Conservation (phyloP, 2,329 filamentous ascomycete species). For the Penicillium freii region DNA sequence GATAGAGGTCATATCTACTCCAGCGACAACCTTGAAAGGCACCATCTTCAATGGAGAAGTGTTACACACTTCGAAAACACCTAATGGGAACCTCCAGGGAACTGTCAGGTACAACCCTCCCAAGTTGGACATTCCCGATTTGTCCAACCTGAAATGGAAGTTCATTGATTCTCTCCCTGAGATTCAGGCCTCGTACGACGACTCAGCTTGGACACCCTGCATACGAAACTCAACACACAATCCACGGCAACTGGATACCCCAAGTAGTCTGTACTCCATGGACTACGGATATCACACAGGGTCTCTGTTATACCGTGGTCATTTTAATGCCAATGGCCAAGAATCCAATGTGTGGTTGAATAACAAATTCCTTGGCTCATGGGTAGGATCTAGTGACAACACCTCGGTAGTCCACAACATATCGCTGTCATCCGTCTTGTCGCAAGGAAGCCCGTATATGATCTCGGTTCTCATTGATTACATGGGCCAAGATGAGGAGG, state of each 20-base stretch:
- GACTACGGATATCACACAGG: constrained; percentile 34
- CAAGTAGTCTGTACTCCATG: constrained; percentile 27
- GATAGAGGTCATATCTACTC: constrained; percentile 17
- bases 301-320: constrained; percentile 30
- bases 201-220: constrained; percentile 13
- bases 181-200: constrained; percentile 10
- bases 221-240: constrained; percentile 10
- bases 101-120: constrained; percentile 9
- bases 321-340: constrained; percentile 27
- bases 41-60: constrained; percentile 13
- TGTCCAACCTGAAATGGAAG: constrained; percentile 16
- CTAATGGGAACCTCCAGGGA: constrained; percentile 2
- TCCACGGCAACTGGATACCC: constrained; percentile 17
- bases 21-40: background rate
- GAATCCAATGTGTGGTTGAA: constrained; percentile 27
- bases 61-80: background rate
- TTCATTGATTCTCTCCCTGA: constrained; percentile 19
- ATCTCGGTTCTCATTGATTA: constrained; percentile 27
- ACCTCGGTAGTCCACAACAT: constrained; percentile 14
- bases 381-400: constrained; percentile 17
- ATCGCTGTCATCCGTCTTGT: background rate
- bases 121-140: constrained; percentile 6
- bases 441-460: constrained; percentile 10
- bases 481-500: constrained; percentile 36
- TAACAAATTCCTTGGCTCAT: constrained; percentile 27